Evolutionary conservation across 1,139 yeast species (phyloP).

Genomic region (Debaryomyces sp.): DNA sequence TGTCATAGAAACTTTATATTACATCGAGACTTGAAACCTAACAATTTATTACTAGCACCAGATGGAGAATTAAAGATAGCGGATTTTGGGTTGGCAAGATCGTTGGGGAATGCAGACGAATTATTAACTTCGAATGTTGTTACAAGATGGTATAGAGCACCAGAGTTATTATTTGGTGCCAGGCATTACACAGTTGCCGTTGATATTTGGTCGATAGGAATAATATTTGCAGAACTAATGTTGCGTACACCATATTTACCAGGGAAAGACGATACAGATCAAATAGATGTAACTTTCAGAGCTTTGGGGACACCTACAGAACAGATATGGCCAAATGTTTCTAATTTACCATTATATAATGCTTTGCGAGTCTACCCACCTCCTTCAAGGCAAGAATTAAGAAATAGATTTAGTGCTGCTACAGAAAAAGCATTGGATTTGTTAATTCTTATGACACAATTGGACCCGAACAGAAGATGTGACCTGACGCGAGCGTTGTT

Average conservation of each 20-base stretch:
- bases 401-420: constrained; percentile 89
- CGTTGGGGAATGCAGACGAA: constrained; percentile 77
- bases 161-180: constrained; percentile 88
- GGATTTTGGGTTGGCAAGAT: constrained; percentile 94
- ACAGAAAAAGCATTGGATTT: constrained; percentile 82
- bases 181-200: constrained; percentile 85
- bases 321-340: constrained; percentile 88
- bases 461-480: constrained; percentile 80
- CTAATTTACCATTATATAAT: constrained; percentile 74
- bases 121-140: constrained; percentile 91
- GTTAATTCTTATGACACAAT: constrained; percentile 68
- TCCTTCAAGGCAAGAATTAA: constrained; percentile 79
- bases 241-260: constrained; percentile 92
- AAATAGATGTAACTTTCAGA: constrained; percentile 84
- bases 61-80: constrained; percentile 88
- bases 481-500: constrained; percentile 65
- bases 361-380: constrained; percentile 76
- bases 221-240: constrained; percentile 96
- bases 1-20: constrained; percentile 89
- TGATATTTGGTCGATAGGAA: constrained; percentile 94
- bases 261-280: constrained; percentile 88
- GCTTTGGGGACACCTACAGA: constrained; percentile 98
- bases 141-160: constrained; percentile 97
- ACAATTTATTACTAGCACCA: constrained; percentile 80
- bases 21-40: constrained; percentile 88